Conservation (phyloP, 31 red algal genomes). For the Asparagopsis taxiformis region DNA sequence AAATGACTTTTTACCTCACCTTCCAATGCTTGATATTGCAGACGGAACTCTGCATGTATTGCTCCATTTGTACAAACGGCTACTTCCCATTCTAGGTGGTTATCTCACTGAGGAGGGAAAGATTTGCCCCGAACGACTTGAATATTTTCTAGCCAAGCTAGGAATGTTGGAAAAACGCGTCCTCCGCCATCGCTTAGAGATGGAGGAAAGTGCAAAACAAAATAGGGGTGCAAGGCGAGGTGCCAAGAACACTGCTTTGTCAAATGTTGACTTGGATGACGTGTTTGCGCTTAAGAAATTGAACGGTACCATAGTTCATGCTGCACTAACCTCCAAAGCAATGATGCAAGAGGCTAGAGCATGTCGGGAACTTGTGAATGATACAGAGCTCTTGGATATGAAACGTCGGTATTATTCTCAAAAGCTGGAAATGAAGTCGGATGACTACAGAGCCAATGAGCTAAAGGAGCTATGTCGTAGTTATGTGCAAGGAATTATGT, state of each 20-base stretch:
- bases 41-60: constrained; percentile 85
- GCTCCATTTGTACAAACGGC: constrained; percentile 84
- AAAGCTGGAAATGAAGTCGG: constrained; percentile 62
- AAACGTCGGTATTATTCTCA: constrained; percentile 79
- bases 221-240: constrained; percentile 15
- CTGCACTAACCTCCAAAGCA: not conserved
- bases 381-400: constrained; percentile 16
- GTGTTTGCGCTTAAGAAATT: constrained; percentile 59
- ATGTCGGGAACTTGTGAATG: not conserved
- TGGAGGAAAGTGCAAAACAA: constrained; percentile 24
- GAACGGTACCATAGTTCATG: not conserved
- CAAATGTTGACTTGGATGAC: constrained; percentile 46
- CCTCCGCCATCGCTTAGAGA: constrained; percentile 27
- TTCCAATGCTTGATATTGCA: constrained; percentile 85
- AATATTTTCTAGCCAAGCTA: constrained; percentile 84
- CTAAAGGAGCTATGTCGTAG: constrained; percentile 25
- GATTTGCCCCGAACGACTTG: constrained; percentile 68
- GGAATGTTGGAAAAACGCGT: constrained; percentile 76
- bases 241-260: constrained; percentile 14
- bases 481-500: constrained; percentile 88
- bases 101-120: constrained; percentile 75
- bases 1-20: constrained; percentile 94
- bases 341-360: constrained; percentile 12
- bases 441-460: not conserved
- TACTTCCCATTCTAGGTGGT: constrained; percentile 81